Evolutionary conservation across 2,329 filamentous ascomycete species (phyloP), one percentile per base, ranked within the genome.

Genomic region (Phyllosticta citriasiana): DNA sequence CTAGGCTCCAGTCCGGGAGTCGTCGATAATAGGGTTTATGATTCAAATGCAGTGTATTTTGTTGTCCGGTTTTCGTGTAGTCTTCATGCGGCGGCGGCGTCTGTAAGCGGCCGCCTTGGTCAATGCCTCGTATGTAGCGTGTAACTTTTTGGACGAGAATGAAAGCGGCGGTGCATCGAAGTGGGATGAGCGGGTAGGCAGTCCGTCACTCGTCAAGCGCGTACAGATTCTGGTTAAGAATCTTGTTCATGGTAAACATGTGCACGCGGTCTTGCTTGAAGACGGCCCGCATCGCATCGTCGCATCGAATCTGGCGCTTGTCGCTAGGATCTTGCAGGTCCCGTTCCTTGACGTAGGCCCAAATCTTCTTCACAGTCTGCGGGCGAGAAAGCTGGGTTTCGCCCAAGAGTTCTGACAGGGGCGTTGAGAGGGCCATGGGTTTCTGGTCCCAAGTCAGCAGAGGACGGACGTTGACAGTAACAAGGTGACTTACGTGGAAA

Each of bases 201-300:
- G 40, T 47, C 40, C 24, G 24, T 63, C 61, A 85, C 73, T 94
- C 91, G 59, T 93, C 91, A 55, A 89, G 82, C 2, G 88, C 89
- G 71, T 96, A 97, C 50, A 97, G 80, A 70, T 97, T 93, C 72
- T 88, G 87, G 65, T 89, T 91, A 10, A 97, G 84, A 16, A 96
- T 84, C 79, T 97, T 97, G 80, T 96, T 97, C 93, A 99, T 97
- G 67, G 91, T 92, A 75, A 99, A 99, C 94, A 99, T 99, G 76
- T 97, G 91, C 57, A 99, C 88, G 69, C 84, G 89, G 69, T 91
- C 85, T 70, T 88, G 84, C 74, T 96, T 96, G 79, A 99, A 99
- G 7, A 99, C 88, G 6, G 88, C 88, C 63, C 89, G 86, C 88
- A 99, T 88, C 67, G 85, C 86, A 25, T 96, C 90, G 74, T 99